Evolutionary conservation across 2,329 filamentous ascomycete genomes (phyloP), one percentile per base, ranked within the genome.

Genomic region (Colletotrichum sp.): DNA sequence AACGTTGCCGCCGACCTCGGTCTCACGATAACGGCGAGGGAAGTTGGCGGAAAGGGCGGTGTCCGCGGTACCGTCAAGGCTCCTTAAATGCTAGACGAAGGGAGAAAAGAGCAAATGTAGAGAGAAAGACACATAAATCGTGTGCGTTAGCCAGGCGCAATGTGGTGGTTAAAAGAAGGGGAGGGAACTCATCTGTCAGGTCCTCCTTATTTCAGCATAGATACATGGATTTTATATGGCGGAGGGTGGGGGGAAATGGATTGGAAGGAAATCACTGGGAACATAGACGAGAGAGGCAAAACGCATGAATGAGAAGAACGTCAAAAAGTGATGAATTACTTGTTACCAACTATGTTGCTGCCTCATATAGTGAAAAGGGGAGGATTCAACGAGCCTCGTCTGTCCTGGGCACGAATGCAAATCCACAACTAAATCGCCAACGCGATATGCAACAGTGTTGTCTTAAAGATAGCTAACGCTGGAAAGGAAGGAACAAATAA

Each of bases 21-120:
- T 79, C 90, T 98, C 77, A 95, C 94, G 66, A 90, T 98, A 79
- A 95, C 96, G 57, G 93, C 94, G 72, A 91, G 96, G 78, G 96
- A 98, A 85, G 93, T 98, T 65, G 96, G 96, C 78, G 94, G 92
- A 76, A 96, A 98, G 89, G 94, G 94, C 59, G 96, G 95, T 79
- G 92, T 97, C 76, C 89, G 95, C 80, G 95, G 95, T 49, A 88
- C 83, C 70, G 78, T 91, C 76, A 81, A 82, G 75, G 81, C 81
- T 62, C 79, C 81, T 74, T 78, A 21, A 68, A 68, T 49, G 32
- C 49, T 57, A 36, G 63, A 30, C 18, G 26, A 55, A 57, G 28
- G 1, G 5, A 67, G 30, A 39, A 49, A 28, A 68, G 21, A 57
- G 32, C 26, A 60, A 60, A 10, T 49, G 18, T 44, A 65, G 39